Percentiles rank a stretch among this genome's conserved stretches.
These are phyloP conservation scores for Nepenthes mirabilis DNA, from an alignment of 148 eudicot genomes.

Conservation along the genomic window DNA sequence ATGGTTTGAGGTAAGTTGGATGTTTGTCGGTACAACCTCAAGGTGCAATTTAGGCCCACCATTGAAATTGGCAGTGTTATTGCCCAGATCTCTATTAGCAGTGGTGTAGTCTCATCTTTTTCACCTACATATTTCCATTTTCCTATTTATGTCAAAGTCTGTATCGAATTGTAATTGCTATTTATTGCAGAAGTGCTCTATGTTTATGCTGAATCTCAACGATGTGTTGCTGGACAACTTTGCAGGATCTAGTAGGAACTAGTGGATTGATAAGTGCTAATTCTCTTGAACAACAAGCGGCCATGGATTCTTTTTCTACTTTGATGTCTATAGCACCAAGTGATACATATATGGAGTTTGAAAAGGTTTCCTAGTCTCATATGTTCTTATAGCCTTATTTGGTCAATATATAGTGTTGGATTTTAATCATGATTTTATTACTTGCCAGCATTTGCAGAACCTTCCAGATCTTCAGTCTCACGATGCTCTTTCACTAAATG, in stretches of 20 bases:
- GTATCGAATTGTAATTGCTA: too few species aligned
- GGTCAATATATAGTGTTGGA: not conserved
- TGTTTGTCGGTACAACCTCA: too few species aligned
- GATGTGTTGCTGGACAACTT: not conserved
- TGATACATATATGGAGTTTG: conserved; percentile 70
- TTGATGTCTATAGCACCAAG: conserved; percentile 76
- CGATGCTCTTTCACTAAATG: conserved; percentile 57
- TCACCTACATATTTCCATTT: too few species aligned
- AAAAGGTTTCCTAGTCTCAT: conserved; percentile 33
- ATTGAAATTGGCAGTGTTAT: too few species aligned
- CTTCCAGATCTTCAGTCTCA: conserved; percentile 63
- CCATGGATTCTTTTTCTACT: conserved; percentile 63
- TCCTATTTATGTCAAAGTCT: too few species aligned
- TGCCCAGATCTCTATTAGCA: too few species aligned
- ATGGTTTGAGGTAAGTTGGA: too few species aligned
- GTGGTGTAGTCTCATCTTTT: too few species aligned
- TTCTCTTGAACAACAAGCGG: conserved; percentile 64
- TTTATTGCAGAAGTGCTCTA: too few species aligned
- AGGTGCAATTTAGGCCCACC: too few species aligned
- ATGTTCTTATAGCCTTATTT: not conserved
- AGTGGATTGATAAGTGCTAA: conserved; percentile 63
- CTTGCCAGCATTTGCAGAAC: conserved; percentile 48
- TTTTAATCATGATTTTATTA: not conserved
- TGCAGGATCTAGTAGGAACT: conserved; percentile 68
- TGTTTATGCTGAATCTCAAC: not conserved